A percentile compares a stretch with the other conserved stretches of the same genome.
phyloP scores from a whole-genome alignment of 768 basidiomycete species.

The Cytidiella melzeri region DNA sequence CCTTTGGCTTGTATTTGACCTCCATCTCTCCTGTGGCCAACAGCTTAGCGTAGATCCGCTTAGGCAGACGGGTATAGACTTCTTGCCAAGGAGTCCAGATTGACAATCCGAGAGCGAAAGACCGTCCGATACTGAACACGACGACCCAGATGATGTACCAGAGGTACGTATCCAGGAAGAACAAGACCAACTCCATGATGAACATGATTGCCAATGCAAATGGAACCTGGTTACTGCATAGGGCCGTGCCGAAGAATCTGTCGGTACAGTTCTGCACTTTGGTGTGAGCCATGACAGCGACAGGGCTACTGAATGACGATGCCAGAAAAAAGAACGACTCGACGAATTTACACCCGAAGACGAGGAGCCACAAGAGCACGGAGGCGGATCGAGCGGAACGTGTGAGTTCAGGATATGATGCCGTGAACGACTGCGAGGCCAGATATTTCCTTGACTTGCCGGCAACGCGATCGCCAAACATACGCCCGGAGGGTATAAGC shows the following conservation, averaged over 20 bases:
- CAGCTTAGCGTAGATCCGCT: conserved; percentile 96
- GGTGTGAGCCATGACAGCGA: conserved; percentile 94
- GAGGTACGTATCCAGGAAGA: conserved; percentile 99
- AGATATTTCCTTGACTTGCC: conserved; percentile 98
- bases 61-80: conserved; percentile 91
- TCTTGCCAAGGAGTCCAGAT: conserved; percentile 99
- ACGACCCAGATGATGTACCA: conserved; percentile 99
- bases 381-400: conserved; percentile 75
- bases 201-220: conserved; percentile 99
- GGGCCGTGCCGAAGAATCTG: conserved; percentile 66
- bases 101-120: conserved; percentile 87
- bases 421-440: conserved; percentile 98
- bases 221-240: conserved; percentile 89
- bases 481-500: conserved; percentile 89
- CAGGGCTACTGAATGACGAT: conserved; percentile 92
- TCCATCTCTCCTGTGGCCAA: conserved; percentile 97
- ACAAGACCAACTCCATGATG: conserved; percentile 94
- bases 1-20: conserved; percentile 99
- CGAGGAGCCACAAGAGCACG: conserved; percentile 81
- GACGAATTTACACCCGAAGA: conserved; percentile 93
- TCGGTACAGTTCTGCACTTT: conserved; percentile 89
- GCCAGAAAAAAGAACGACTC: conserved; percentile 99
- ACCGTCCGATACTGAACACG: conserved; percentile 85
- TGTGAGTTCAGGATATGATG: conserved; percentile 83
- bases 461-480: conserved; percentile 98